Conservation (phyloP, 2,329 filamentous ascomycete genomes). For the Zymoseptoria passerinii region DNA sequence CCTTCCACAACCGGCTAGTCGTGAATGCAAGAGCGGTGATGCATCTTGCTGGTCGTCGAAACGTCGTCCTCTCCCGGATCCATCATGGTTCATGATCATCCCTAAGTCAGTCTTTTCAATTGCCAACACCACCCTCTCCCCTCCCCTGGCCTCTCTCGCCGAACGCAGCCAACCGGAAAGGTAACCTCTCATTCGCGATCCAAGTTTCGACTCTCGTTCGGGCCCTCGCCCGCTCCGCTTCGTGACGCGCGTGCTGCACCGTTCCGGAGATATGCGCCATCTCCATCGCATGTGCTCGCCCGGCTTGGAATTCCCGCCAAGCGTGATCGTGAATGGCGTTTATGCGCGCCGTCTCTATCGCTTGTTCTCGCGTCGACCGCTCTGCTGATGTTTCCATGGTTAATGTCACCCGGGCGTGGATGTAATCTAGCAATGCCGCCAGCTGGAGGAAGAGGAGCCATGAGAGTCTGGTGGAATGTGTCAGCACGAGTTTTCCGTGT, state of each 20-base stretch:
- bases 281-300: not conserved
- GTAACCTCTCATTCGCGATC: not conserved
- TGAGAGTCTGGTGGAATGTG: not conserved
- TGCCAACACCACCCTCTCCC: not conserved
- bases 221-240: not conserved
- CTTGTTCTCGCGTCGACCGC: not conserved
- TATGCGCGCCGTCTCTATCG: not conserved
- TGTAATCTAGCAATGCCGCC: not conserved
- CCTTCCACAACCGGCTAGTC: not conserved
- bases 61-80: accelerated
- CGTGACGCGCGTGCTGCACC: not conserved
- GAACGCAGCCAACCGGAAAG: not conserved
- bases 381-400: not conserved
- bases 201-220: not conserved
- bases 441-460: not conserved
- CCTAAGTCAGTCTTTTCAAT: not conserved
- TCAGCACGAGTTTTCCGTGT: not conserved
- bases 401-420: not conserved
- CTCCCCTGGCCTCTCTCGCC: no score
- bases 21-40: not conserved
- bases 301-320: no score
- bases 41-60: not conserved
- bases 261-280: not conserved
- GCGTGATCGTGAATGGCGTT: not conserved
- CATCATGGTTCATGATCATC: not conserved